phyloP scores from a whole-genome alignment of 2,329 filamentous ascomycete genomes.

The Cladosporium halotolerans region DNA sequence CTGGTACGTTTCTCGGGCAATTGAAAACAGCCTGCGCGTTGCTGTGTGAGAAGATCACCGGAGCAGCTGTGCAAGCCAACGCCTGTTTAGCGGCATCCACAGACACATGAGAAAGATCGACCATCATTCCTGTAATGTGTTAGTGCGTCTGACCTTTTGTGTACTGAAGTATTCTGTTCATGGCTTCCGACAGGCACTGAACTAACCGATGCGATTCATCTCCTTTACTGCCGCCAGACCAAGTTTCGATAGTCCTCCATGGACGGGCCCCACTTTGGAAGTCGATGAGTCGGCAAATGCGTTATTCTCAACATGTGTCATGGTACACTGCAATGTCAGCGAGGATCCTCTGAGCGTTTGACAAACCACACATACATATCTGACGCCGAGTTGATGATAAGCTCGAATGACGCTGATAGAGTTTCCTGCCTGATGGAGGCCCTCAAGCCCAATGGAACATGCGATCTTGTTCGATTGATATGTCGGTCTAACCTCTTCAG shows the following conservation, averaged over 20 bases:
- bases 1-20: conserved; percentile 37
- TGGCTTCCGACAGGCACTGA: too few relatives aligned
- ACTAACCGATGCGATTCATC: conserved; percentile 35
- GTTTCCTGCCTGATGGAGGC: conserved; percentile 31
- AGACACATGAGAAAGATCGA: conserved; percentile 18
- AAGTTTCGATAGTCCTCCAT: conserved; percentile 18
- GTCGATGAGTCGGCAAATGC: conserved; percentile 17
- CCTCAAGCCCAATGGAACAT: conserved; percentile 36
- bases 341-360: background rate
- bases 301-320: conserved; percentile 21
- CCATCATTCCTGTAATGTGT: conserved; percentile 15
- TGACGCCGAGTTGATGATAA: conserved; percentile 32
- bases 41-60: conserved; percentile 18
- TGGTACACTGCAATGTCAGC: conserved; percentile 11
- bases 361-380: conserved; percentile 29
- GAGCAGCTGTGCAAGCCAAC: conserved; percentile 20
- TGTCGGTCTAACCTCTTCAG: conserved; percentile 24
- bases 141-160: background rate
- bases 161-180: too few relatives aligned
- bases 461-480: conserved; percentile 32
- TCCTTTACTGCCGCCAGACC: conserved; percentile 28
- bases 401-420: conserved; percentile 32
- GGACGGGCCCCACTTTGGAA: conserved; percentile 14
- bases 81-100: conserved; percentile 17
- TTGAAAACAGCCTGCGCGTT: conserved; percentile 21